Evolutionary conservation across 31 red algal genomes (phyloP).

Genomic region (Asparagopsis taxiformis): DNA sequence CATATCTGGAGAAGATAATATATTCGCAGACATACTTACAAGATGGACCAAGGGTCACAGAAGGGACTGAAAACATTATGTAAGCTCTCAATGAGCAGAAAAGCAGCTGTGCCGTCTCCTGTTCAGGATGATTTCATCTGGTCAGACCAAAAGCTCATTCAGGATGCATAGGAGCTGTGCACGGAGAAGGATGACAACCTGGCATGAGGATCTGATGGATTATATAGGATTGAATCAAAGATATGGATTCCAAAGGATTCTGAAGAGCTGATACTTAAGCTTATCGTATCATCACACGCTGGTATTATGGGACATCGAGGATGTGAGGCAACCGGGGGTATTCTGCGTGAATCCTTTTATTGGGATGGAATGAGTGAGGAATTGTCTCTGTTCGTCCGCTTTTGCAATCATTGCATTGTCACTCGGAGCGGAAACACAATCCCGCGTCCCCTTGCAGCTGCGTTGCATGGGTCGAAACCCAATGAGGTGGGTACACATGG

Average conservation of each 20-base stretch:
- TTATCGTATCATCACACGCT: not conserved
- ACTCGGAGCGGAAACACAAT: not conserved
- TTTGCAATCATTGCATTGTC: conserved; percentile 14
- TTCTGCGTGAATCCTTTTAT: not conserved
- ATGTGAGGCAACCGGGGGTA: not conserved
- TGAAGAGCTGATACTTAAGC: not conserved
- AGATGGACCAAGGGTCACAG: not conserved
- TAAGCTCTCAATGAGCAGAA: too few relatives aligned
- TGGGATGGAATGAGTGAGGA: conserved; percentile 1
- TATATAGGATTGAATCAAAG: too few relatives aligned
- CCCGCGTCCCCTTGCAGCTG: conserved; percentile 2
- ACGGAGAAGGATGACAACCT: too few relatives aligned
- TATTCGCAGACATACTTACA: conserved; percentile 9
- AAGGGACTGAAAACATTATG: not conserved
- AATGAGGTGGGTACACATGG: conserved; percentile 25
- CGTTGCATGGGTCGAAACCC: conserved; percentile 5
- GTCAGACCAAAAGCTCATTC: not conserved
- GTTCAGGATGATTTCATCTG: conserved; percentile 4
- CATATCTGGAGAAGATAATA: not conserved
- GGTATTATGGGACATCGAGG: not conserved
- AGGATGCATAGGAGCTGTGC: not conserved
- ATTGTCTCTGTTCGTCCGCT: not conserved
- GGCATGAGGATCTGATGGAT: too few relatives aligned
- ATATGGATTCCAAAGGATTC: not conserved
- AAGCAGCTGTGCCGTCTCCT: too few relatives aligned